phyloP scores from a whole-genome alignment of 1,284 basidiomycete genomes.

The Xanthoconium separans region DNA sequence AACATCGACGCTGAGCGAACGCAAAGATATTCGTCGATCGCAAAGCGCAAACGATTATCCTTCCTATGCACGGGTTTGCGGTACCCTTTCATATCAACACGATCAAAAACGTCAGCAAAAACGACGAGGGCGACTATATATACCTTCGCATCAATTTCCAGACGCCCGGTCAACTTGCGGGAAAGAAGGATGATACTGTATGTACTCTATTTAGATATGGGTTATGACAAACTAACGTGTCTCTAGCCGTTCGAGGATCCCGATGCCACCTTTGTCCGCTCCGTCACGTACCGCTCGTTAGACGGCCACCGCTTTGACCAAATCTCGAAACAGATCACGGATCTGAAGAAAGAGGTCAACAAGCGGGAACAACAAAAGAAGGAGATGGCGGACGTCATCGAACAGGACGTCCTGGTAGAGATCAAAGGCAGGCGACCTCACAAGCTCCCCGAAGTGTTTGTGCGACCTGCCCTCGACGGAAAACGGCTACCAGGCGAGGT shows the following conservation, averaged over 20 bases:
- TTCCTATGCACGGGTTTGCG: conserved; percentile 92
- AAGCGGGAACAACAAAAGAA: conserved; percentile 98
- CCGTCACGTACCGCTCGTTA: conserved; percentile 89
- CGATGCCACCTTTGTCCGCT: conserved; percentile 95
- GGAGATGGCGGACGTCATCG: conserved; percentile 96
- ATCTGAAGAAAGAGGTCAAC: conserved; percentile 94
- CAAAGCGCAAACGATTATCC: conserved; percentile 83
- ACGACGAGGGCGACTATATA: conserved; percentile 94
- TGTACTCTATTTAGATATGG: neutral
- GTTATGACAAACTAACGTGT: conserved; percentile 6
- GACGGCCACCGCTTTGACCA: conserved; percentile 89
- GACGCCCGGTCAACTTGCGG: conserved; percentile 95
- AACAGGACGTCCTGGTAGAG: conserved; percentile 89
- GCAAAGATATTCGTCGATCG: conserved; percentile 87
- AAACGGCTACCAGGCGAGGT: conserved; percentile 94
- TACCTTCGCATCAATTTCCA: conserved; percentile 91
- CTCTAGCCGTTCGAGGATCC: conserved; percentile 93
- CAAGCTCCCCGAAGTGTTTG: conserved; percentile 89
- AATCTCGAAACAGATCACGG: conserved; percentile 90
- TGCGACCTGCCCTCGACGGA: conserved; percentile 90
- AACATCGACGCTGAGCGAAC: conserved; percentile 4
- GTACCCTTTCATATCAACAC: conserved; percentile 99
- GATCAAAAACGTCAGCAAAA: conserved; percentile 98
- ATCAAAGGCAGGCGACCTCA: conserved; percentile 82
- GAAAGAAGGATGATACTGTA: conserved; percentile 98